These are phyloP conservation scores for Anaeromyces robustus DNA, from an alignment of 192 early-diverging fungal genomes.

Conservation along the genomic window DNA sequence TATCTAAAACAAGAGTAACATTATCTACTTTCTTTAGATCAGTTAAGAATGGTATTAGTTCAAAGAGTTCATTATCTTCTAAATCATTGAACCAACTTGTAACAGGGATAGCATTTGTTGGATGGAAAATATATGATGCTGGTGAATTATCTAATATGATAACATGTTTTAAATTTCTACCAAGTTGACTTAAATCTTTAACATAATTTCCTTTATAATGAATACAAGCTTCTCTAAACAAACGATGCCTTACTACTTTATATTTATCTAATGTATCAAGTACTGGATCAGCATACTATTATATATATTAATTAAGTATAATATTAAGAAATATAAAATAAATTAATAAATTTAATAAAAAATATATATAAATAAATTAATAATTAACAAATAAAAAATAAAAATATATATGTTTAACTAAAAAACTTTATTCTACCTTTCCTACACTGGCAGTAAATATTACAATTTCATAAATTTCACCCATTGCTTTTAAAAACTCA, in stretches of 20 bases:
- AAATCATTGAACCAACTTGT: constrained; percentile 94
- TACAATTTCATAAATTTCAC: constrained; percentile 78
- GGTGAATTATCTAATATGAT: constrained; percentile 96
- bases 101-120: constrained; percentile 87
- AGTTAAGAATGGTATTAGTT: constrained; percentile 86
- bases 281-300: constrained; percentile 94
- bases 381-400: too few species aligned
- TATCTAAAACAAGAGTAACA: background rate
- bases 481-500: constrained; percentile 72
- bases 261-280: constrained; percentile 79
- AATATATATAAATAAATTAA: too few species aligned
- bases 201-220: constrained; percentile 94
- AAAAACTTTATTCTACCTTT: constrained; percentile 41
- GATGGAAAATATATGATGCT: constrained; percentile 90
- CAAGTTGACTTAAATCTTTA: constrained; percentile 84
- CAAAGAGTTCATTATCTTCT: constrained; percentile 85
- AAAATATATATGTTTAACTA: too few species aligned
- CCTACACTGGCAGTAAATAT: constrained; percentile 89
- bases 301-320: too few species aligned
- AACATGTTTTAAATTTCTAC: constrained; percentile 62
- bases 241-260: constrained; percentile 71
- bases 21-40: constrained; percentile 79
- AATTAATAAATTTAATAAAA: too few species aligned
- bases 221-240: constrained; percentile 92
- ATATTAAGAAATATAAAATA: background rate